Evolutionary conservation across 305 asterid genomes (phyloP), one percentile per base, ranked within the genome.

Genomic region (Rubia occidens): DNA sequence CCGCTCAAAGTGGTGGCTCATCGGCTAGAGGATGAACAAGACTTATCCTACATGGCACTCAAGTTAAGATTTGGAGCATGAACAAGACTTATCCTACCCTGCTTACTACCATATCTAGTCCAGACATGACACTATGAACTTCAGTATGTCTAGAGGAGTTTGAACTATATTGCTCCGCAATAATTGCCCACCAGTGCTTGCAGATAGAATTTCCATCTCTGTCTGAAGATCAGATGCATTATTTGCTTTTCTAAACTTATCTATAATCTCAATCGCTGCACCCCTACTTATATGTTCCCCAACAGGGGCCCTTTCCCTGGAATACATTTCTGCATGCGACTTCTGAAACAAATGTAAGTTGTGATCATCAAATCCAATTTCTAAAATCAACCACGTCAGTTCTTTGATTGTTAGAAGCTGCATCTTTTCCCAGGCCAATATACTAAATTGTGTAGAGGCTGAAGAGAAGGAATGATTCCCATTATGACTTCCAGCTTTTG

Each of bases 231-330:
- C 94, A 55, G 99, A 90, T 59, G 96, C 82, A 83, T 97, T 94
- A 80, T 82, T 94, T 71, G 97, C 90, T 85, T 87, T 91, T 82
- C 83, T 94, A 72, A 94, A 85, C 82, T 75, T 88, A 80, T 76
- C 87, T 75, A 61, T 78, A 64, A 35, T 81, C 74, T 84, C 75
- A 84, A 77, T 77, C 74, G 78, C n/a, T n/a, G n/a, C n/a, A n/a
- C n/a, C n/a, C n/a, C n/a, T 39, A 49, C 71, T 72, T 64, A 75
- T 79, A 74, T 72, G 66, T 73, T 79, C 89, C 78, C 78, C 45
- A 59, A 64, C 53, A 69, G 72, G 71, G 72, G 74, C 69, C 49
- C 80, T 80, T 71, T 78, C 82, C 45, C 70, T 66, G 24, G 80
- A 66, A 74, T 66, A 69, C 24, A 42, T 77, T 17, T 64, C 85